A percentile compares a stretch with the other conserved stretches of the same genome.
Evolutionary conservation across 2,329 filamentous ascomycete genomes (phyloP).

Genomic region (Ciborinia camelliae): DNA sequence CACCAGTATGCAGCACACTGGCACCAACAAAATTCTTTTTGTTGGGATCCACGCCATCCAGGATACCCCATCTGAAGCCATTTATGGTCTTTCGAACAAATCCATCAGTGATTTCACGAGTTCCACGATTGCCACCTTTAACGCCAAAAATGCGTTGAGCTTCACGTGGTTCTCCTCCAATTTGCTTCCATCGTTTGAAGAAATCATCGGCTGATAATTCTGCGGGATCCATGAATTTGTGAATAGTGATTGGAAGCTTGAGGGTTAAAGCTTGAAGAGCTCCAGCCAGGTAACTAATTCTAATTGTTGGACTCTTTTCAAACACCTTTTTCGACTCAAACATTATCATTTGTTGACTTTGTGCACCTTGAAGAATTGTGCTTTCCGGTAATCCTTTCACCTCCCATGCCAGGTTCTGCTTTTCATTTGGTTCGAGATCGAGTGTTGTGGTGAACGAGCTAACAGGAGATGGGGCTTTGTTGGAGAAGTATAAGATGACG

Average conservation of each 20-base stretch:
- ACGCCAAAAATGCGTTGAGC: constrained; percentile 82
- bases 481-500: constrained; percentile 91
- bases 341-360: constrained; percentile 92
- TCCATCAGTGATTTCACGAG: constrained; percentile 62
- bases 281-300: constrained; percentile 90
- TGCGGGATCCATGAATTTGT: constrained; percentile 96
- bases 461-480: constrained; percentile 82
- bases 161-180: constrained; percentile 83
- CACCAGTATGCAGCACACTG: constrained; percentile 76
- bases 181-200: constrained; percentile 99
- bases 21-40: constrained; percentile 90
- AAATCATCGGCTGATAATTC: constrained; percentile 87
- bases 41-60: constrained; percentile 87
- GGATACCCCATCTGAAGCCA: constrained; percentile 84
- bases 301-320: constrained; percentile 79
- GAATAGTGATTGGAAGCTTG: constrained; percentile 80
- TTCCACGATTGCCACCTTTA: constrained; percentile 49
- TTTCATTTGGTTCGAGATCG: constrained; percentile 70
- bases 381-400: constrained; percentile 86
- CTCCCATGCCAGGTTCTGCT: constrained; percentile 72
- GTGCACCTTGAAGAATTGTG: constrained; percentile 67
- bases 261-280: constrained; percentile 89
- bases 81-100: constrained; percentile 72
- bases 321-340: constrained; percentile 85
- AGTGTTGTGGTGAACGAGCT: constrained; percentile 92